Evolutionary conservation across 768 basidiomycete species (phyloP).

Genomic region (Trametes gibbosa): DNA sequence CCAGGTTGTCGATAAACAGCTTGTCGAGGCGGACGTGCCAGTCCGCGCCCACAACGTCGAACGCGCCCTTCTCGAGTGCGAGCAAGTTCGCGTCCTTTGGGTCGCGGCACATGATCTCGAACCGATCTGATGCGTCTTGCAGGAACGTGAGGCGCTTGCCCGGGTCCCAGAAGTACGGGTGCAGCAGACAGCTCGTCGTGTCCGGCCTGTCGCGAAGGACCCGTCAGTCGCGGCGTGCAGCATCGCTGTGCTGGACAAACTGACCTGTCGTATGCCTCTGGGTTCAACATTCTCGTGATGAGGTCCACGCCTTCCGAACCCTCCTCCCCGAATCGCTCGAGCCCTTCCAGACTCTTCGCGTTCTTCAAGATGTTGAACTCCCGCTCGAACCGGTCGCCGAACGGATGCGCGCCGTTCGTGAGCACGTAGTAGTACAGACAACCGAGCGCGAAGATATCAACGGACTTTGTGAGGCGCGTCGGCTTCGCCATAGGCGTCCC

Average conservation of each 20-base stretch:
- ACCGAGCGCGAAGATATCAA: constrained; percentile 95
- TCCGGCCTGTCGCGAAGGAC: constrained; percentile 60
- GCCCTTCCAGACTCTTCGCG: constrained; percentile 60
- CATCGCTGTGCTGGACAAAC: no score
- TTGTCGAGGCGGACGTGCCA: constrained; percentile 89
- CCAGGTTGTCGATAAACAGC: constrained; percentile 88
- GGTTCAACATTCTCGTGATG: constrained; percentile 74
- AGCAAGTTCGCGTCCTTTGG: constrained; percentile 77
- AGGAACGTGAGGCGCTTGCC: constrained; percentile 84
- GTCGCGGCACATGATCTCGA: constrained; percentile 96
- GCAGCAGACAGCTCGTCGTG: constrained; percentile 80
- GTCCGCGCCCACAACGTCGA: constrained; percentile 78
- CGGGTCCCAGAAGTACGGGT: constrained; percentile 97
- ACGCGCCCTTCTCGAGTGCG: constrained; percentile 68
- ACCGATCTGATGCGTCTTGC: constrained; percentile 97
- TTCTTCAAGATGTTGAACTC: constrained; percentile 93
- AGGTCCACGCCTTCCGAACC: constrained; percentile 87
- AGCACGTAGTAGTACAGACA: constrained; percentile 94
- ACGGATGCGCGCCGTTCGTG: constrained; percentile 90
- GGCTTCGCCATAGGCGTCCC: constrained; percentile 42
- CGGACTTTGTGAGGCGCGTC: constrained; percentile 85
- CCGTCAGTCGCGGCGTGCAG: no score
- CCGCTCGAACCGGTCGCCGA: constrained; percentile 88
- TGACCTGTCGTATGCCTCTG: constrained; percentile 72
- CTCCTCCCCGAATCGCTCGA: constrained; percentile 88